phyloP scores from a whole-genome alignment of 257 asterid genomes.

The Cinchona pubescens region DNA sequence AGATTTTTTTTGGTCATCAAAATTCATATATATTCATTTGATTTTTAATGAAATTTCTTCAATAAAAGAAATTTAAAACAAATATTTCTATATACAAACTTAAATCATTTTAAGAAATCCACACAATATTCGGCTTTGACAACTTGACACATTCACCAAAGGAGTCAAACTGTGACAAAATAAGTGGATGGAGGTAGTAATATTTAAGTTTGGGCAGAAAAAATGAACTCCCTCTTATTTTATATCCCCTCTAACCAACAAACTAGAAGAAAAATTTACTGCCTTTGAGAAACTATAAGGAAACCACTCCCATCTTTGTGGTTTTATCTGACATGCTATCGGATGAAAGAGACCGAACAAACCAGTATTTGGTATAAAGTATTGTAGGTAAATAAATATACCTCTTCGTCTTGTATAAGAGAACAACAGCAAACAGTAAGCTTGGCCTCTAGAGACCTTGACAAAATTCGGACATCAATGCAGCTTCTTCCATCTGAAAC shows the following conservation, averaged over 20 bases:
- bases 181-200: too few species aligned
- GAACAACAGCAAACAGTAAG: constrained; percentile 73
- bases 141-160: too few species aligned
- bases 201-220: not conserved
- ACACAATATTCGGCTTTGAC: too few species aligned
- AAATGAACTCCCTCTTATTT: not conserved
- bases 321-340: not conserved
- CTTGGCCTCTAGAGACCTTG: constrained; percentile 82
- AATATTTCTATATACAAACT: too few species aligned
- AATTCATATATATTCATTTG: too few species aligned
- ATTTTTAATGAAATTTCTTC: too few species aligned
- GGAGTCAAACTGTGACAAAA: too few species aligned
- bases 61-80: too few species aligned
- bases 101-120: too few species aligned
- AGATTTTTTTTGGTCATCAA: too few species aligned
- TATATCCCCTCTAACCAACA: not conserved
- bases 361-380: constrained; percentile 13
- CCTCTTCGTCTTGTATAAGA: constrained; percentile 48
- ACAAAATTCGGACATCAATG: constrained; percentile 61
- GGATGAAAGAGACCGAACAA: constrained; percentile 19
- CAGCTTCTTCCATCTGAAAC: constrained; percentile 44
- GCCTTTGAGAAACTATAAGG: constrained; percentile 1
- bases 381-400: constrained; percentile 21
- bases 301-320: not conserved
- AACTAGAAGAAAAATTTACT: not conserved